phyloP scores from a whole-genome alignment of 495 filamentous ascomycete genomes.

The Cercophora samala region DNA sequence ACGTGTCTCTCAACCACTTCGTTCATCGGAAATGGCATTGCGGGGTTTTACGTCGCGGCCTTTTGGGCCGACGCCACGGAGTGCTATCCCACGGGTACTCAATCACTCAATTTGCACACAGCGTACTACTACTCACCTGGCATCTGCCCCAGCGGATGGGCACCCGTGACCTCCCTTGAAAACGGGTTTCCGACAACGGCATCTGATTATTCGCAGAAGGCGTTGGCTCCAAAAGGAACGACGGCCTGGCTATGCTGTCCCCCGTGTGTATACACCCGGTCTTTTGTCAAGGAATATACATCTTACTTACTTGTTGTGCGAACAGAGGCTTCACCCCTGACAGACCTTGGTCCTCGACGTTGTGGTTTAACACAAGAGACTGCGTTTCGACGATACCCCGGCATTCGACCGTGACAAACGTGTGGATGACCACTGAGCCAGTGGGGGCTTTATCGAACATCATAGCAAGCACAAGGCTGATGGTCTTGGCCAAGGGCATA shows the following conservation, averaged over 20 bases:
- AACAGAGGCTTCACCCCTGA: neutral
- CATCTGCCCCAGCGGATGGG: conserved; percentile 13
- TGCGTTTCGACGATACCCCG: neutral
- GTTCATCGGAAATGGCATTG: conserved; percentile 11
- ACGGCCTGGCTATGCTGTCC: conserved; percentile 16
- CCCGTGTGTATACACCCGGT: neutral
- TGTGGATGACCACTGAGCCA: neutral
- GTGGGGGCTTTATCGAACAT: neutral
- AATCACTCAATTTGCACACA: conserved; percentile 11
- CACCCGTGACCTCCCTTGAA: conserved; percentile 6
- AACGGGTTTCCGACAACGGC: neutral
- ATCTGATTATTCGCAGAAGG: conserved; percentile 1
- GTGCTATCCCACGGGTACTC: conserved; percentile 9
- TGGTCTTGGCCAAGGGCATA: conserved; percentile 1
- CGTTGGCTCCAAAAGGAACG: conserved; percentile 1
- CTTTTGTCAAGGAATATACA: neutral
- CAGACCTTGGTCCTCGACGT: neutral
- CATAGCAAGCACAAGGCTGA: neutral
- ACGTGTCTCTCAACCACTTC: conserved; percentile 12
- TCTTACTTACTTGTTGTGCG: neutral
- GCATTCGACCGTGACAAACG: neutral
- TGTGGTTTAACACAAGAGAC: neutral
- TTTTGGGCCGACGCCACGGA: conserved; percentile 9
- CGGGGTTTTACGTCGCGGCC: conserved; percentile 15
- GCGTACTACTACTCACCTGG: conserved; percentile 8